Conservation (phyloP, 805 yeast genomes). For the Starmerella scarabaei region DNA sequence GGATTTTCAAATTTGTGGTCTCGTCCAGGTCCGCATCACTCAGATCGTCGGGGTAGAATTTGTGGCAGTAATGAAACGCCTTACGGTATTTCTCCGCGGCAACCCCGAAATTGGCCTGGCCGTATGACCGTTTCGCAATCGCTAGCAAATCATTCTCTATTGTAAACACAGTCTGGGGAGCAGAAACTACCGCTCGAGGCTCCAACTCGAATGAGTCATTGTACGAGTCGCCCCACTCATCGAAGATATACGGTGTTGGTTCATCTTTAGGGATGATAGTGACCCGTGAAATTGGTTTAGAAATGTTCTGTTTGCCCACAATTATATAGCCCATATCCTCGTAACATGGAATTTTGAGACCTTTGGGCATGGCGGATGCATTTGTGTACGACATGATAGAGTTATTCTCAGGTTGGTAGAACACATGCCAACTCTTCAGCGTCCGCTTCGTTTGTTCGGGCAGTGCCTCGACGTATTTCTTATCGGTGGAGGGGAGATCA, state of each 20-base stretch:
- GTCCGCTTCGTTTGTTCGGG: neutral
- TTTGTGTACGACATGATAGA: neutral
- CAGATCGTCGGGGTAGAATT: slow-evolving; percentile 56
- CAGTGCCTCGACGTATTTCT: neutral
- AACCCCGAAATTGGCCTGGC: slow-evolving; percentile 35
- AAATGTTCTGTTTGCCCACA: neutral
- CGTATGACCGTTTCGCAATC: slow-evolving; percentile 60
- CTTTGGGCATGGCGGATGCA: neutral
- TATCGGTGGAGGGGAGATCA: too few species aligned
- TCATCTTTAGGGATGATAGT: slow-evolving; percentile 4
- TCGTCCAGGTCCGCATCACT: slow-evolving; percentile 13
- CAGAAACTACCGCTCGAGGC: slow-evolving; percentile 19
- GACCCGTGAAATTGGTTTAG: neutral
- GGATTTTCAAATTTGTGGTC: slow-evolving; percentile 43
- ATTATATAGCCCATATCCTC: neutral
- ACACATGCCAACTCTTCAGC: neutral
- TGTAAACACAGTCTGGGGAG: slow-evolving; percentile 17
- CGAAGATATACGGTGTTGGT: slow-evolving; percentile 19
- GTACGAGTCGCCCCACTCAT: slow-evolving; percentile 20
- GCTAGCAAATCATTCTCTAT: slow-evolving; percentile 25
- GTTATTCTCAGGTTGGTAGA: neutral
- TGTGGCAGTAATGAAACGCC: slow-evolving; percentile 54
- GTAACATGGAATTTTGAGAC: neutral
- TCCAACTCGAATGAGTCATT: slow-evolving; percentile 19
- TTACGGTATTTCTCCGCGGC: slow-evolving; percentile 62